phyloP scores from a whole-genome alignment of 208 protist genomes.

The Lotmaria passim region DNA sequence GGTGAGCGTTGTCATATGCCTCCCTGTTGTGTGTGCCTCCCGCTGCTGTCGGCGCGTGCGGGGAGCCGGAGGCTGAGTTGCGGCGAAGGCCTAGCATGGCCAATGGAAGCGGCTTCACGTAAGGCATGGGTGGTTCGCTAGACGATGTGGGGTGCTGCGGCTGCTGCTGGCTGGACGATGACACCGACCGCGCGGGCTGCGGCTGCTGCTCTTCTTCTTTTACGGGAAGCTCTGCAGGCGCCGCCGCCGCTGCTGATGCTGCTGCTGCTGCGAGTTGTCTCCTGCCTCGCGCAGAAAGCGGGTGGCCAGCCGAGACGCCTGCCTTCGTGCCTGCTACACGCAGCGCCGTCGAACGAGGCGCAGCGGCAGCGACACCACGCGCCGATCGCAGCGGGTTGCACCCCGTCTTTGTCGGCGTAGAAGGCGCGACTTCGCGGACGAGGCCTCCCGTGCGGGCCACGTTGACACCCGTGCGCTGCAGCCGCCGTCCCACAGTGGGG shows the following conservation, averaged over 20 bases:
- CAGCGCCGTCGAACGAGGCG: not conserved
- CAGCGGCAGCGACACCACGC: not conserved
- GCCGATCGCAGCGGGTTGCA: not conserved
- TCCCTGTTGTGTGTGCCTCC: not conserved
- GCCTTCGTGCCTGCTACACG: not conserved
- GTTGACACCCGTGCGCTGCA: not conserved
- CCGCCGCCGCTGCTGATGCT: no score
- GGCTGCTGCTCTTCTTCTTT: not conserved
- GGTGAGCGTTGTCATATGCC: no score
- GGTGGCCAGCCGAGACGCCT: not conserved
- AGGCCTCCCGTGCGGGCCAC: not conserved
- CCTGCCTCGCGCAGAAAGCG: slow-evolving; percentile 7
- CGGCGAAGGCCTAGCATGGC: not conserved
- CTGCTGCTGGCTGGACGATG: not conserved
- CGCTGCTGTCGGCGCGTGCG: not conserved
- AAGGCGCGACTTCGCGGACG: not conserved
- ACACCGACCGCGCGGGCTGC: not conserved
- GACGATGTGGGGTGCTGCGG: not conserved
- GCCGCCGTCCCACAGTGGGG: not conserved
- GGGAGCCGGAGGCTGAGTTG: not conserved
- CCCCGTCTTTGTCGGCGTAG: not conserved
- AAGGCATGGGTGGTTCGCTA: not conserved
- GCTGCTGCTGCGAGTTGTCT: not conserved
- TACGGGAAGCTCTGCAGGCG: not conserved
- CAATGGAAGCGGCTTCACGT: slow-evolving; percentile 29